Evolutionary conservation across 106 monocot genomes (phyloP), one percentile per base, ranked within the genome.

Genomic region (Dendrobium officinale): DNA sequence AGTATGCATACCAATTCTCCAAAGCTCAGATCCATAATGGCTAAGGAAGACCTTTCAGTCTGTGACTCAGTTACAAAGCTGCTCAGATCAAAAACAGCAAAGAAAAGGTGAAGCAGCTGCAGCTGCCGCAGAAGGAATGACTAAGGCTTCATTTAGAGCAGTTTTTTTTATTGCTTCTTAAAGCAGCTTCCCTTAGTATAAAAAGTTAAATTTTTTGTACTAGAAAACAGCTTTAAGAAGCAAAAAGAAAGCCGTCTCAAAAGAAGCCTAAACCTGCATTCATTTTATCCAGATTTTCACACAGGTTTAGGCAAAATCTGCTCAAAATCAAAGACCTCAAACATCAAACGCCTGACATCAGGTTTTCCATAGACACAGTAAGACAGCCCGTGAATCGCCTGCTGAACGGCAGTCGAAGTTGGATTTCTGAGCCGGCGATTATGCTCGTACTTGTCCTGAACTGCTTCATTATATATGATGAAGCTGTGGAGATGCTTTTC

Each of bases 301-400:
- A 96, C 88, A 55, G 82, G 81, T 82, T 95, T 95, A 37, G 98
- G 98, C 31, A 91, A 91, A 29, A 95, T 79, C 75, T 93, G 98
- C 84, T 99, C 98, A 41, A 95, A 95, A 83, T 99, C 95, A 45
- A 99, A 99, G 67, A 99, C 93, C 81, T 99, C 93, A 68, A 93
- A 99, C 98, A 99, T 99, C 68, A 99, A 83, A 9, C 98, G 86
- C 77, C 98, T 77, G 55, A 99, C 98, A 80, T 99, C 98, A 1
- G 93, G 88, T 67, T 99, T 99, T 15, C 98, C 98, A 55, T 99
- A 99, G 42, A 99, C 93, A 0, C 87, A 81, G 80, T 99, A 99
- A 0, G 93, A 80, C 9, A 99, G 86, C 0, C 95, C 98, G 58
- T 99, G 98, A 33, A 99, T 86, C 0, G 98, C 95, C 82, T 99